Base-by-base conservation (phyloP, 192 early-diverging fungal species). In the Martensiomyces pterosporus region DNA sequence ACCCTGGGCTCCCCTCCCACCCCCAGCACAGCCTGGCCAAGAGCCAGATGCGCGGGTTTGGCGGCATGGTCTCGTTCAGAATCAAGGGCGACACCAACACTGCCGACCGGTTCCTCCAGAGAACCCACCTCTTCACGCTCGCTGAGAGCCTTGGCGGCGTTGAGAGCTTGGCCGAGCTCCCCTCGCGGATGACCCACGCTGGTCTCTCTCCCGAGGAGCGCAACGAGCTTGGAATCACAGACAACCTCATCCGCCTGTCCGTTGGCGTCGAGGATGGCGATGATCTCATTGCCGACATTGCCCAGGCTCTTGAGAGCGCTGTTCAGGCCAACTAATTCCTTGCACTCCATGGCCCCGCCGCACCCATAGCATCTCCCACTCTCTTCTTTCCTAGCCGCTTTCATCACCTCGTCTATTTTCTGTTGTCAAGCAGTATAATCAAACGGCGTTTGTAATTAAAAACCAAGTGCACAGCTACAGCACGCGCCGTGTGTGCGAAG, bases 91-190 rank as follows among this genome's bases (percentile, higher is more conserved):
- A 81, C 59, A 72, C 92, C 1, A 75, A 79, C 15, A 83, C 82
- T 3, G 89, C 87, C 47, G 92, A 96, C 66, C 70, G 57, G 32
- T 96, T 99, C 79, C 78, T 99, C 41, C 67, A 81, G 39, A 58
- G 78, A 49, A 81, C 91, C 15, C 76, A 81, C 43, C 69, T 91
- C 60, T 93, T 99, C 54, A 91, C 91, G 17, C 73, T 99, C 22
- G 96, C 96, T n/a, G 96, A 99, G 73, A 88, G 85, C 43, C 77
- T 99, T 24, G 96, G 94, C 56, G 92, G 93, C 44, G 92, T 99
- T 8, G 96, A 99, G 79, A 85, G 83, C 24, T 75, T 99, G 55
- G 88, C 89, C 26, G 94, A 97, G 76, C 80, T 95, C 53, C 96
- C 96, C 1, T 82, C 89, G 5, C 80, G 88, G 43, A 99, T 99